phyloP scores from a whole-genome alignment of 2,329 filamentous ascomycete species.

The Fusarium sp. region DNA sequence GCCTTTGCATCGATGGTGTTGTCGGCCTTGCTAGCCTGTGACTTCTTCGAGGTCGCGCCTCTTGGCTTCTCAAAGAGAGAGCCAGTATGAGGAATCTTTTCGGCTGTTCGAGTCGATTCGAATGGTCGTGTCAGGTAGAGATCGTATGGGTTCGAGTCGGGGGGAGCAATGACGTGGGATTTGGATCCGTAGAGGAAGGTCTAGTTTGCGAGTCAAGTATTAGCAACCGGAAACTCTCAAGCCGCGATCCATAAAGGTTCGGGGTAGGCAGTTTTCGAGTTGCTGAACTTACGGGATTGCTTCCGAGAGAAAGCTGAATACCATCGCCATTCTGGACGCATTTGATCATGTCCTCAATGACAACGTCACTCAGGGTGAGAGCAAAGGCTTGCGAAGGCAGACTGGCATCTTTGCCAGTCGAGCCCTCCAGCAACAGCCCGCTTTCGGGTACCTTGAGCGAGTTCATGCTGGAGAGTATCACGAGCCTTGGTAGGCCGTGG shows the following conservation, averaged over 20 bases:
- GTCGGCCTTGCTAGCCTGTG: constrained; percentile 50
- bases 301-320: constrained; percentile 71
- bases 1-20: constrained; percentile 53
- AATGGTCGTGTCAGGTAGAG: constrained; percentile 70
- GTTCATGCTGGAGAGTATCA: constrained; percentile 61
- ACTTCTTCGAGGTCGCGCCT: constrained; percentile 34
- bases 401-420: constrained; percentile 59
- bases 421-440: constrained; percentile 71
- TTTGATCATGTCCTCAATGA: constrained; percentile 75
- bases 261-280: neutral
- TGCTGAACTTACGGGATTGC: constrained; percentile 68
- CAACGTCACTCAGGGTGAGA: constrained; percentile 69
- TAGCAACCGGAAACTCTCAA: constrained; percentile 29
- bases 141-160: constrained; percentile 67
- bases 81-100: constrained; percentile 66
- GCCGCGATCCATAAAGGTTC: neutral
- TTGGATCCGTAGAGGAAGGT: constrained; percentile 68
- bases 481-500: constrained; percentile 49
- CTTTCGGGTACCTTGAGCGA: constrained; percentile 69
- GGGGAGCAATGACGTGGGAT: constrained; percentile 63
- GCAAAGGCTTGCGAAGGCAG: constrained; percentile 71
- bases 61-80: constrained; percentile 64
- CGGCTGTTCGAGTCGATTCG: constrained; percentile 62
- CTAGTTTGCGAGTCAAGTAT: constrained; percentile 53
- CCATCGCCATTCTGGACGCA: constrained; percentile 70